Evolutionary conservation across 805 yeast genomes (phyloP), one percentile per base, ranked within the genome.

Genomic region (Saturnispora besseyi): DNA sequence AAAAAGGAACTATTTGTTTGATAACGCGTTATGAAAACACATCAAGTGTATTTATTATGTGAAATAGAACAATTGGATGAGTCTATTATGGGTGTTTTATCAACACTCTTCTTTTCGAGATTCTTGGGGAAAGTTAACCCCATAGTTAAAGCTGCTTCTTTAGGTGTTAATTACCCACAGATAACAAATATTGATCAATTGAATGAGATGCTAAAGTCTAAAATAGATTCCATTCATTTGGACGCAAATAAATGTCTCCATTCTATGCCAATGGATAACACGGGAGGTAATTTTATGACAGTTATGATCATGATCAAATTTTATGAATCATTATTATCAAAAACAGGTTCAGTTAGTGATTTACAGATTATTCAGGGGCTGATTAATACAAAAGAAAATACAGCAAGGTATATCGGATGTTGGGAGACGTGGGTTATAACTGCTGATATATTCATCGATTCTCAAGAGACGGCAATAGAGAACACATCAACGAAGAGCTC

Each of bases 401-500:
- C 32, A 24, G 30, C 44, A n/a, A 29, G 21, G 21, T 28, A 28
- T 12, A 18, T 41, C 15, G 62, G 64, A 24, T 67, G 77, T 55
- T 86, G 93, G 89, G 95, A 86, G 60, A 69, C 74, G 22, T 86
- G 95, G 95, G 62, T 69, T 4, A 62, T 86, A 42, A 73, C 72
- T 33, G 67, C 83, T 9, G 70, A 69, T 29, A 67, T 79, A 7
- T 62, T 76, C 29, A 59, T 59, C 41, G 22, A 56, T 51, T 26
- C 29, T 6, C 18, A 10, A n/a, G 7, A 29, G 11, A 32, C 28
- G 41, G 32, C 36, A 31, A n/a, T 38, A 13, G 24, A 36, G 11
- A 28, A n/a, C 21, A 24, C 15, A 38, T 7, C 42, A 3, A 3
- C 26, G 9, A 21, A 21, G 33, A 7, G 12, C n/a, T 15, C 45